Percentiles rank a stretch among this genome's conserved stretches.
phyloP scores from a whole-genome alignment of 2,329 filamentous ascomycete species.

The Diplocarpon mali region DNA sequence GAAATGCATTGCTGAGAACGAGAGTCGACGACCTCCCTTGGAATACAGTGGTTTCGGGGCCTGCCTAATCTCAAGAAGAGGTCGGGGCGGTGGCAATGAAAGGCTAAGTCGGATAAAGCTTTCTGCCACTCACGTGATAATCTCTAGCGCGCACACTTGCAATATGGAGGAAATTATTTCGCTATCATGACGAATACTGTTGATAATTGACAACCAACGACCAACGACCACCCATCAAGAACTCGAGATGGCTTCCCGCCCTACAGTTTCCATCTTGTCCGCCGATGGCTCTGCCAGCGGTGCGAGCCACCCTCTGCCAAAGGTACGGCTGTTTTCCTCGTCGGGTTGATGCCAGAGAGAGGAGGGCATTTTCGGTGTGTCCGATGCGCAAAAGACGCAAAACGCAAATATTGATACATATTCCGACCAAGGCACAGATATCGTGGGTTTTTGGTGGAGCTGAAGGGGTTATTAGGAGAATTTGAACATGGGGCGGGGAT shows the following conservation, averaged over 20 bases:
- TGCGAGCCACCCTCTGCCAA: slow-evolving; percentile 82
- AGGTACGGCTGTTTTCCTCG: slow-evolving; percentile 29
- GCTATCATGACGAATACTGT: too few relatives aligned
- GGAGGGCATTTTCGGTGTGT: not conserved
- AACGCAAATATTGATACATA: not conserved
- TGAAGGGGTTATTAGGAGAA: not conserved
- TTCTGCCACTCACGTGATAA: too few relatives aligned
- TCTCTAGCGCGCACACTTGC: too few relatives aligned
- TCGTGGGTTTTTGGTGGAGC: not conserved
- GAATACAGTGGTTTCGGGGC: too few relatives aligned
- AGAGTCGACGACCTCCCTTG: too few relatives aligned
- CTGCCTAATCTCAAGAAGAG: too few relatives aligned
- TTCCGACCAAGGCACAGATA: not conserved
- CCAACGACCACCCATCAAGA: slow-evolving; percentile 20
- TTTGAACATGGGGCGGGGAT: not conserved
- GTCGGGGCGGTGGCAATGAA: too few relatives aligned
- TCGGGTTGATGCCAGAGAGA: not conserved
- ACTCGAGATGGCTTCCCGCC: slow-evolving; percentile 72
- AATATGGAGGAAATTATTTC: too few relatives aligned
- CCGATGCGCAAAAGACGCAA: not conserved
- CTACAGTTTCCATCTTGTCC: slow-evolving; percentile 94
- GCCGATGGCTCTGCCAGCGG: slow-evolving; percentile 89
- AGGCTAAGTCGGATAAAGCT: too few relatives aligned
- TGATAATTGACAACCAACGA: slow-evolving; percentile 6
- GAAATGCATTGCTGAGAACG: too few relatives aligned